Conservation (phyloP, 1,139 yeast genomes). For the Saccharomycopsis phalli region DNA sequence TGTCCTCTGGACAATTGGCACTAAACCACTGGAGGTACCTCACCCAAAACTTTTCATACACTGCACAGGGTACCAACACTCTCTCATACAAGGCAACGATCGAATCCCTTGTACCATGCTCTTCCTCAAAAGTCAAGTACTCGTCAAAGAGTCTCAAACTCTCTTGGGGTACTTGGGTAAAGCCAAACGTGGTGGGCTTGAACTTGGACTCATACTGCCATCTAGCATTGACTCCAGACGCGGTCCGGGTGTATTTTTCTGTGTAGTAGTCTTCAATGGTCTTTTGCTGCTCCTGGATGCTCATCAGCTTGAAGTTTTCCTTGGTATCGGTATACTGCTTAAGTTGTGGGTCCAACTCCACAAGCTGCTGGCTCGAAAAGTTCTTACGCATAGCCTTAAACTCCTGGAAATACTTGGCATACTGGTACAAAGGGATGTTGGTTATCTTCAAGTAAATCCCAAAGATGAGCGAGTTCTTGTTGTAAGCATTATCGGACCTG, state of each 20-base stretch:
- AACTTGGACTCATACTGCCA: constrained; percentile 58
- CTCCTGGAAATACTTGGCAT: constrained; percentile 51
- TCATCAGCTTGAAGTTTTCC: constrained; percentile 25
- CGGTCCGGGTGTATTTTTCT: constrained; percentile 38
- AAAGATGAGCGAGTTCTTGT: constrained; percentile 27
- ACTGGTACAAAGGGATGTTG: constrained; percentile 56
- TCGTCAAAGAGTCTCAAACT: constrained; percentile 42
- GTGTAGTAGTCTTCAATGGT: constrained; percentile 37
- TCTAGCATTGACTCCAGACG: constrained; percentile 40
- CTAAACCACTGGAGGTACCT: constrained; percentile 41
- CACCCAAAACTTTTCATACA: constrained; percentile 45
- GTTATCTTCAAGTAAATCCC: constrained; percentile 37
- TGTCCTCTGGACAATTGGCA: constrained; percentile 22
- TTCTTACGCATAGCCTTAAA: constrained; percentile 35
- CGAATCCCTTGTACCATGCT: constrained; percentile 23
- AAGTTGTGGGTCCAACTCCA: constrained; percentile 25
- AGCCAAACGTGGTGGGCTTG: constrained; percentile 36
- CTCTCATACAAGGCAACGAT: constrained; percentile 45
- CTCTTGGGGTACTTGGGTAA: constrained; percentile 29
- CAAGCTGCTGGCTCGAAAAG: constrained; percentile 30
- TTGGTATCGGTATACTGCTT: constrained; percentile 18
- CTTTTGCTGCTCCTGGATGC: constrained; percentile 27
- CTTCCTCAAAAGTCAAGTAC: constrained; percentile 41
- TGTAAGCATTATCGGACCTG: constrained; percentile 23
- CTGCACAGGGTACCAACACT: constrained; percentile 49